Evolutionary conservation across 768 basidiomycete genomes (phyloP).

Genomic region (Termitomyces titanicus): DNA sequence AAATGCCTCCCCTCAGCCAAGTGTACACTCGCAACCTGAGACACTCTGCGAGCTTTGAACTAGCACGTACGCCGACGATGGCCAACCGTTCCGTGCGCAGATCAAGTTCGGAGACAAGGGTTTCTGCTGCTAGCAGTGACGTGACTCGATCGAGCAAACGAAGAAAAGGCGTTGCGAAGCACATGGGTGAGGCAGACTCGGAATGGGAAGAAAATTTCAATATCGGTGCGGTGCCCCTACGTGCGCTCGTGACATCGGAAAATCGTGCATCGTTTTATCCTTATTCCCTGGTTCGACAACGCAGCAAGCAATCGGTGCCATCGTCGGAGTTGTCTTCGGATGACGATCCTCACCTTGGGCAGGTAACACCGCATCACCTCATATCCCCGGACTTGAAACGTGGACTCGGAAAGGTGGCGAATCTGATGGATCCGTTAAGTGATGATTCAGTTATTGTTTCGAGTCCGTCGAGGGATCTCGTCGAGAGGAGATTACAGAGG

Average conservation of each 20-base stretch:
- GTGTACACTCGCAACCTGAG: conserved; percentile 9
- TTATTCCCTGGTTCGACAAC: conserved; percentile 4
- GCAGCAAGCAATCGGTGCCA: background rate
- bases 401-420: conserved; percentile 19
- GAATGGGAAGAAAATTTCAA: background rate
- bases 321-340: conserved; percentile 50
- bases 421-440: conserved; percentile 35
- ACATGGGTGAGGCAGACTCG: background rate
- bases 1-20: conserved; percentile 14
- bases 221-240: background rate
- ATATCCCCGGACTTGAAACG: conserved; percentile 57
- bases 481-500: conserved; percentile 36
- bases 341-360: conserved; percentile 59
- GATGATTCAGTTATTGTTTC: conserved; percentile 42
- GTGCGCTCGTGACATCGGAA: background rate
- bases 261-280: background rate
- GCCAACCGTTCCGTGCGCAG: background rate
- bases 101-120: conserved; percentile 4
- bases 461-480: conserved; percentile 46
- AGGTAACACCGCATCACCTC: conserved; percentile 68
- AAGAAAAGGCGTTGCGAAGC: conserved; percentile 2
- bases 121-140: background rate
- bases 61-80: background rate
- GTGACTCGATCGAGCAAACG: conserved; percentile 7
- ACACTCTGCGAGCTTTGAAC: conserved; percentile 5